These are phyloP conservation scores for Macrolepiota fuliginosa DNA, from an alignment of 768 basidiomycete species.

Conservation along the genomic window DNA sequence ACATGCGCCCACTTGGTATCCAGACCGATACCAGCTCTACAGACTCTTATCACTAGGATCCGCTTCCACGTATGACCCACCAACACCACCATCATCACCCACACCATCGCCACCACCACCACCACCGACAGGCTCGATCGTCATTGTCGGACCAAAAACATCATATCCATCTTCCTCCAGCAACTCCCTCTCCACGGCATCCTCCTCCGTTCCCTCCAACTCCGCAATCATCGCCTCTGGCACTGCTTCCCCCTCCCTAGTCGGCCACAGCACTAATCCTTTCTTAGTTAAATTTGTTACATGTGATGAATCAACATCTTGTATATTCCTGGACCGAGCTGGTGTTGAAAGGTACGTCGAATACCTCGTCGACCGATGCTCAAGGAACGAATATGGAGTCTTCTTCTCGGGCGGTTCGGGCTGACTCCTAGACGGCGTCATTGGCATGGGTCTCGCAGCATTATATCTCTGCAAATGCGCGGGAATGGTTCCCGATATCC, in stretches of 20 bases:
- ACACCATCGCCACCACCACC: not conserved
- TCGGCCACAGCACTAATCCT: conserved; percentile 50
- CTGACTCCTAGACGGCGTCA: conserved; percentile 9
- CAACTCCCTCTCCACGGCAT: conserved; percentile 11
- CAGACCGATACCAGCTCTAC: not conserved
- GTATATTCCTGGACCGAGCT: conserved; percentile 34
- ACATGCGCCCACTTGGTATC: not conserved
- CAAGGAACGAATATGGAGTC: conserved; percentile 6
- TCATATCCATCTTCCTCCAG: conserved; percentile 5
- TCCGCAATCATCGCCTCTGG: conserved; percentile 7
- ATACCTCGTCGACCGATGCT: conserved; percentile 31
- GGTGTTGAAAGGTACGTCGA: conserved; percentile 36
- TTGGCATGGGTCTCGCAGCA: conserved; percentile 35
- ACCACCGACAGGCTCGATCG: not conserved
- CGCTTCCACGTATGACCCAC: not conserved
- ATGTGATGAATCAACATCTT: conserved; percentile 45
- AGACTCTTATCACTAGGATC: not conserved
- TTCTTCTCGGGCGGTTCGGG: not conserved
- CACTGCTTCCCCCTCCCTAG: conserved; percentile 4
- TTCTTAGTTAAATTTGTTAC: conserved; percentile 45
- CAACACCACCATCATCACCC: not conserved
- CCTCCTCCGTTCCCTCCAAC: conserved; percentile 11
- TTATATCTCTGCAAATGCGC: conserved; percentile 41
- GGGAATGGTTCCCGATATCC: conserved; percentile 11
- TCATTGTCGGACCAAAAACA: conserved; percentile 9